These are phyloP conservation scores for Crepidotus variabilis DNA, from an alignment of 768 basidiomycete genomes.

Conservation along the genomic window DNA sequence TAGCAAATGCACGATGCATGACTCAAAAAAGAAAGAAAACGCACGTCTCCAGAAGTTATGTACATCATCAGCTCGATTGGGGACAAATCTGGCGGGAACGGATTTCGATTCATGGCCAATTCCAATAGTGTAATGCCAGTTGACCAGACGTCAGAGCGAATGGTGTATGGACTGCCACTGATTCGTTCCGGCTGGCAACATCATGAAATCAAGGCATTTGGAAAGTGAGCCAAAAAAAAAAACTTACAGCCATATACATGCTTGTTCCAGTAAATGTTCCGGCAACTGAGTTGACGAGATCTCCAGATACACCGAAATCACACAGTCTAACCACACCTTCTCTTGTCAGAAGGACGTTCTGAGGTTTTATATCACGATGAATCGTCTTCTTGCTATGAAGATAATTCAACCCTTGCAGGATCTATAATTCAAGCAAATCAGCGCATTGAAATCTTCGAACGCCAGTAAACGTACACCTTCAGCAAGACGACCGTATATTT, in stretches of 20 bases:
- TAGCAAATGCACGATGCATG: constrained; percentile 2
- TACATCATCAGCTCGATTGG: constrained; percentile 94
- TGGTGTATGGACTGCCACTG: constrained; percentile 86
- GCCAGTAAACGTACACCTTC: constrained; percentile 67
- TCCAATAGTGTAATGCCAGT: constrained; percentile 93
- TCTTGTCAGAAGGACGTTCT: constrained; percentile 85
- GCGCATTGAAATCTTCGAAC: constrained; percentile 7
- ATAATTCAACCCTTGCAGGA: constrained; percentile 90
- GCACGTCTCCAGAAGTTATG: constrained; percentile 76
- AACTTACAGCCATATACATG: constrained; percentile 96
- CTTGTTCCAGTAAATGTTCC: constrained; percentile 98
- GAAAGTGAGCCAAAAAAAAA: background rate
- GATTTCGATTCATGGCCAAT: constrained; percentile 91
- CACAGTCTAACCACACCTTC: constrained; percentile 89
- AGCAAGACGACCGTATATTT: constrained; percentile 86
- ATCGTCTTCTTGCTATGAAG: constrained; percentile 90
- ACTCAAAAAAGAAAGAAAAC: constrained; percentile 17
- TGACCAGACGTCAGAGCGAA: constrained; percentile 97
- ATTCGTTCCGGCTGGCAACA: constrained; percentile 83
- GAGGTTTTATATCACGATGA: constrained; percentile 94
- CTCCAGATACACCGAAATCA: constrained; percentile 98
- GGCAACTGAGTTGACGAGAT: constrained; percentile 86
- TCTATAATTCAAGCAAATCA: constrained; percentile 36
- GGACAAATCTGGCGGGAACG: constrained; percentile 87
- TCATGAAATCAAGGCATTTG: constrained; percentile 8